Conservation (phyloP, 2,329 filamentous ascomycete species). For the Madurella fahalii region DNA sequence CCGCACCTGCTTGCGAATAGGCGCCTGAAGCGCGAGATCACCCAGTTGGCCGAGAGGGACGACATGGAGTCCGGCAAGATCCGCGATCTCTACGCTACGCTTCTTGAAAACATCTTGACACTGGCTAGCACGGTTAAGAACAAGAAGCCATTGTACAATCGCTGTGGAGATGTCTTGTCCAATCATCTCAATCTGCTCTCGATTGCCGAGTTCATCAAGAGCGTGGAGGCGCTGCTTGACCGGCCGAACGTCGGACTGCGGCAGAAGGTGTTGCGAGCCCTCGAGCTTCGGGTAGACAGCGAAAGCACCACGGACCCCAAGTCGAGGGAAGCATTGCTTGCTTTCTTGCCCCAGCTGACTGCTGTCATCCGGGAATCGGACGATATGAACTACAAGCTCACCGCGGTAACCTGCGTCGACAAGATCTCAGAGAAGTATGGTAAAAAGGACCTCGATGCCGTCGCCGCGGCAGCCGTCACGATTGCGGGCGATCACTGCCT, state of each 20-base stretch:
- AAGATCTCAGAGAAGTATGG: slow-evolving; percentile 93
- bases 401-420: slow-evolving; percentile 84
- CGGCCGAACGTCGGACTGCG: slow-evolving; percentile 71
- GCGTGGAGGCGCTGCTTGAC: slow-evolving; percentile 76
- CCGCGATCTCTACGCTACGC: slow-evolving; percentile 63
- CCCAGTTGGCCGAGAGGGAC: slow-evolving; percentile 54
- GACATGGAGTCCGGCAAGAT: slow-evolving; percentile 64
- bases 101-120: slow-evolving; percentile 61
- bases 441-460: slow-evolving; percentile 77
- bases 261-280: slow-evolving; percentile 72
- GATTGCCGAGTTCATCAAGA: slow-evolving; percentile 82
- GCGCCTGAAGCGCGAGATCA: slow-evolving; percentile 53
- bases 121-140: slow-evolving; percentile 62
- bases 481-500: slow-evolving; percentile 75
- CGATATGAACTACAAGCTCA: slow-evolving; percentile 74
- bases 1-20: slow-evolving; percentile 56
- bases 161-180: slow-evolving; percentile 67
- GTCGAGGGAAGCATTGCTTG: slow-evolving; percentile 67
- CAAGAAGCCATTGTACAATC: slow-evolving; percentile 51
- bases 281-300: slow-evolving; percentile 73
- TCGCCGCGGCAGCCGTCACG: slow-evolving; percentile 69
- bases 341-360: slow-evolving; percentile 75
- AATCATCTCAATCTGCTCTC: slow-evolving; percentile 81
- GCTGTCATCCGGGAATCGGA: slow-evolving; percentile 68
- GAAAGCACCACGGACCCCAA: slow-evolving; percentile 65